Percentiles rank a stretch among this genome's conserved stretches.
These are phyloP conservation scores for Arthrobotrys pseudoclavata DNA, from an alignment of 2,329 filamentous ascomycete genomes.

Conservation along the genomic window DNA sequence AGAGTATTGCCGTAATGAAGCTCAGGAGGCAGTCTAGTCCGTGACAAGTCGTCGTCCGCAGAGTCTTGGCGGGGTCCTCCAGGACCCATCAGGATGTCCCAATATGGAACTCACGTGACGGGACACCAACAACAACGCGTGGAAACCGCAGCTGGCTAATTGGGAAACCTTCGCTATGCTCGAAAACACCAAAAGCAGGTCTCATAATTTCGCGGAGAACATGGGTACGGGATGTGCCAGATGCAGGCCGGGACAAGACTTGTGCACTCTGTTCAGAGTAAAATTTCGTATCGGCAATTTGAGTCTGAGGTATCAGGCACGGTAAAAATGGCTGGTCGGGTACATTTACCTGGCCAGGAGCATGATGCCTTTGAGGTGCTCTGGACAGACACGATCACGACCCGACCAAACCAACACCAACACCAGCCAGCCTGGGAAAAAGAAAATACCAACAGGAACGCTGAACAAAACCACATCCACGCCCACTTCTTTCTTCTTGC, in stretches of 20 bases:
- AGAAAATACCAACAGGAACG: conserved; percentile 5
- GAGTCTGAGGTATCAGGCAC: conserved; percentile 2
- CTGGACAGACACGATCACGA: conserved; percentile 17
- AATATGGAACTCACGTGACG: conserved; percentile 33
- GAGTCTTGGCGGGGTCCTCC: background rate
- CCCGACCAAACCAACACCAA: background rate
- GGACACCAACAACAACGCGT: conserved; percentile 47
- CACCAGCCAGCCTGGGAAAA: conserved; percentile 2
- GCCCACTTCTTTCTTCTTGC: conserved; percentile 16
- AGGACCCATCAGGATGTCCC: background rate
- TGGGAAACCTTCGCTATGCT: conserved; percentile 4
- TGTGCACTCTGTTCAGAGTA: conserved; percentile 1
- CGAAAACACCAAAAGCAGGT: conserved; percentile 36
- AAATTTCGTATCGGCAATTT: too few species aligned
- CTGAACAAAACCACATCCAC: conserved; percentile 55
- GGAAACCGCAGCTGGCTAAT: background rate
- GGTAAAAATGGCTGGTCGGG: conserved; percentile 52
- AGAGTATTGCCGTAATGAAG: conserved; percentile 16
- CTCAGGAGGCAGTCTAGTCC: conserved; percentile 5
- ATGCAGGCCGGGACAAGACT: background rate
- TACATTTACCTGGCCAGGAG: conserved; percentile 42
- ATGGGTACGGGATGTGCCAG: conserved; percentile 17
- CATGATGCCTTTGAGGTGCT: conserved; percentile 6
- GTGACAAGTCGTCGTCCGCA: background rate
- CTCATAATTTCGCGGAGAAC: conserved; percentile 40